Evolutionary conservation across 1,284 basidiomycete genomes (phyloP).

Genomic region (Nidula niveotomentosa): DNA sequence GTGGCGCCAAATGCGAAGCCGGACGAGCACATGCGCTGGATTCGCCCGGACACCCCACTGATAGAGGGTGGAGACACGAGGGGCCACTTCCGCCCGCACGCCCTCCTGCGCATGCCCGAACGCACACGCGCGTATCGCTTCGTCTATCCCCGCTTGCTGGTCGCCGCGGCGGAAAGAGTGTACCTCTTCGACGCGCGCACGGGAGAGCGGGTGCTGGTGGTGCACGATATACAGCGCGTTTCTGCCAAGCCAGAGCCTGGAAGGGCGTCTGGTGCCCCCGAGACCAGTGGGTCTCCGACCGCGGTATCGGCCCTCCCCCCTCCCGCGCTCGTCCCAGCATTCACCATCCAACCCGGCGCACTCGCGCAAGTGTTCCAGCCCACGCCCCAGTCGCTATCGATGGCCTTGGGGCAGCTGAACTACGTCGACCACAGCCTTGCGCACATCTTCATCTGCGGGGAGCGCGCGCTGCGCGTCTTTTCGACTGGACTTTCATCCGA

Average conservation of each 20-base stretch:
- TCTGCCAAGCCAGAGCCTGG: not conserved
- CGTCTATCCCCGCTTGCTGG: slow-evolving; percentile 63
- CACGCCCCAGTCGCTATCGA: no score
- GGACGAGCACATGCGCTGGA: no score
- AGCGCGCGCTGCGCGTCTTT: slow-evolving; percentile 49
- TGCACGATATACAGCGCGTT: slow-evolving; percentile 39
- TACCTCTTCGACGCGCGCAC: slow-evolving; percentile 64
- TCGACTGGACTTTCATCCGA: no score
- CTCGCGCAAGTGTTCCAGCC: no score
- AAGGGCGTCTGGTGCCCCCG: not conserved
- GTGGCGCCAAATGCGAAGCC: not conserved
- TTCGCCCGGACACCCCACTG: no score
- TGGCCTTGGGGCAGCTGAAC: slow-evolving; percentile 38
- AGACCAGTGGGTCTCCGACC: not conserved
- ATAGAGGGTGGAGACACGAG: no score
- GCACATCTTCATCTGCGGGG: slow-evolving; percentile 63
- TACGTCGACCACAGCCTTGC: slow-evolving; percentile 67
- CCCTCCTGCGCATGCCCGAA: slow-evolving; percentile 41
- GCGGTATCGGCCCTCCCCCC: not conserved
- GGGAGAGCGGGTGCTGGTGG: slow-evolving; percentile 40
- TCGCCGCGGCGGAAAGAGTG: slow-evolving; percentile 37
- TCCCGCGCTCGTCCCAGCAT: not conserved
- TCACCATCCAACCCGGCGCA: not conserved
- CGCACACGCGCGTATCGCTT: slow-evolving; percentile 61
- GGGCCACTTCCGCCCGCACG: slow-evolving; percentile 52